Evolutionary conservation across 2,329 filamentous ascomycete genomes (phyloP), one percentile per base, ranked within the genome.

Genomic region (Lizonia empirigonia): DNA sequence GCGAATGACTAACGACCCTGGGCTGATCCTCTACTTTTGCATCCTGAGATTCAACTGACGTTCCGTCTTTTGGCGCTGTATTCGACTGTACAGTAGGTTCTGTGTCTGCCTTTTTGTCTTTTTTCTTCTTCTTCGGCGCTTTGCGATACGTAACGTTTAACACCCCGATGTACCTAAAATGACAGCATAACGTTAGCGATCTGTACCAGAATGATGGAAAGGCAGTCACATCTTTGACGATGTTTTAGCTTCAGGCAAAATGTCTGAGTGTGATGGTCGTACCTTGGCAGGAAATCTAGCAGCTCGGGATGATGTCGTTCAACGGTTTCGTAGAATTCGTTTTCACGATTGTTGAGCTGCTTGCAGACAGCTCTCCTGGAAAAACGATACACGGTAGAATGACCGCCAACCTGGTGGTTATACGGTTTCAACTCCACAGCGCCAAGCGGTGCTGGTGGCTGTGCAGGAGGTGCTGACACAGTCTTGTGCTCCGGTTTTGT

Each of bases 321-420:
- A 65, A 97, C 90, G 46, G 88, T 94, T 75, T 99, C 94, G 74
- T 99, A 99, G 71, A 99, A 99, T 75, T 96, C 91, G 74, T 99
- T 99, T 71, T 99, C 94, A 67, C 93, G 85, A 72, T 96, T 99
- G 74, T 96, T 99, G 68, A 99, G 83, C 76, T 97, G 91, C 76
- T 99, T 99, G 80, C 94, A 99, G 9, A 99, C 92, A 48, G 94
- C 94, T 64, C 92, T 85, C 60, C 91, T 87, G 15, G 94, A 97
- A 70, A 99, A 97, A 33, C 93, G 88, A 83, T 96, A 99, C 27
- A 99, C 83, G 0, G 93, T 97, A 6, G 91, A 97, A 72, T 99
- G 94, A 0, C 94, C 94, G 51, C 94, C 94, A 47, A 99, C 94
- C 75, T 99, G 94, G 75, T 99, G 94, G 60, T 91, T 90, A 75